Evolutionary conservation across 495 filamentous ascomycete genomes (phyloP), one percentile per base, ranked within the genome.

Genomic region (Trichocladium antarcticum): DNA sequence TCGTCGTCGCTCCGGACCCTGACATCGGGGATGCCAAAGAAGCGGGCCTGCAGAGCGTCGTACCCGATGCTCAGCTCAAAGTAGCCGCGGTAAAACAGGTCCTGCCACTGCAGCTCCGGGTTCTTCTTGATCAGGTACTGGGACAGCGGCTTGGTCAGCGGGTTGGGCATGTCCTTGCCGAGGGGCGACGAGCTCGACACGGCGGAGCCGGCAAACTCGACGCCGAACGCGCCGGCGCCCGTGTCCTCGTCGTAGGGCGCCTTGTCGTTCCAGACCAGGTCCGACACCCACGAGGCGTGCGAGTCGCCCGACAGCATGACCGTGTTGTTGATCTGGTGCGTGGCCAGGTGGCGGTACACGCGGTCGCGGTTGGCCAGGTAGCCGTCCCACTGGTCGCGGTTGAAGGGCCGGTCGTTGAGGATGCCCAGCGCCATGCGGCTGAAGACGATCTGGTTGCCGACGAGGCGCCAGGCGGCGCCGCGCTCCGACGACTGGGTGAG

Each of bases 401-500:
- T 72, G 44, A 76, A 62, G 6, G 77, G 74, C 37, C 72, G 66
- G 6, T 67, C 60, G 5, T 65, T 60, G 42, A 67, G 62, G 45
- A 77, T 72, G 32, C 75, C 73, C 40, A 67, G 63, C 42, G 75
- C 72, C 42, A 82, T 65, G 29, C 71, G 66, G 27, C 74, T 76
- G 65, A 84, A 84, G 38, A 84, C 61, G 35, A 78, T 77, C 59
- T 85, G 82, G 34, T 74, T 79, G 32, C 82, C 81, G 29, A 85
- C 70, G 31, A 85, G 60, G 27, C 80, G 69, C 82, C 82, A 85
- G 12, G 69, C 66, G 2, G 82, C 76, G 29, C 73, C 75, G 15
- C 78, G 69, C 17, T 68, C 49, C 1, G 68, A 63, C 15, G 76
- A 81, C n/a, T 69, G 42, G 15, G 68, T 65, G 10, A 85, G 64